Conservation (phyloP, 495 filamentous ascomycete genomes). For the Chaetomium fimeti region DNA sequence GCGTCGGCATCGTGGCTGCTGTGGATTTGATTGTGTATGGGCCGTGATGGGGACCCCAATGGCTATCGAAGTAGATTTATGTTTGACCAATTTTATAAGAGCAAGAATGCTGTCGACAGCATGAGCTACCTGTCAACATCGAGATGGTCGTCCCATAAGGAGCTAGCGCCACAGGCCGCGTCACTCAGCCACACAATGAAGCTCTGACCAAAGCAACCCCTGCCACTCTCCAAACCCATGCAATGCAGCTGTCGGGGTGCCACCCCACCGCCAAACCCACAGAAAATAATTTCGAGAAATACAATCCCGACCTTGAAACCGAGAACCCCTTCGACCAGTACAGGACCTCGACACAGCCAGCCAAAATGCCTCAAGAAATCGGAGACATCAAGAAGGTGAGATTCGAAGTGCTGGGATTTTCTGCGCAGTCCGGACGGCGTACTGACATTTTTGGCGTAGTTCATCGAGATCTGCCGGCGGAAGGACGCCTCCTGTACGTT, state of each 20-base stretch:
- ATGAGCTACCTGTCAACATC: conserved; percentile 16
- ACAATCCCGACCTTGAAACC: conserved; percentile 30
- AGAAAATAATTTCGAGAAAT: conserved; percentile 41
- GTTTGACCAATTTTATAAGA: not conserved
- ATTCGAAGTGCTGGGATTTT: not conserved
- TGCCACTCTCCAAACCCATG: conserved; percentile 7
- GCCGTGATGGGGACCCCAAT: not conserved
- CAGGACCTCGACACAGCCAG: conserved; percentile 39
- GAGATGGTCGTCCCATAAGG: not conserved
- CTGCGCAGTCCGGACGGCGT: not conserved
- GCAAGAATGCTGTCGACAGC: not conserved
- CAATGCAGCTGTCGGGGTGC: conserved; percentile 19
- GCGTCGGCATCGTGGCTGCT: conserved; percentile 62
- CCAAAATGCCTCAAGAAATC: conserved; percentile 94
- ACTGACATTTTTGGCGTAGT: conserved; percentile 56
- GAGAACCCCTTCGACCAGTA: conserved; percentile 31
- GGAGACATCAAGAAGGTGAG: conserved; percentile 88
- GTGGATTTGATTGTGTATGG: not conserved
- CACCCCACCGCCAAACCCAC: conserved; percentile 31
- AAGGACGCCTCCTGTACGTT: conserved; percentile 95
- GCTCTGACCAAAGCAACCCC: conserved; percentile 20
- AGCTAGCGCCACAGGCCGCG: conserved; percentile 29
- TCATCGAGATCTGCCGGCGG: conserved; percentile 99
- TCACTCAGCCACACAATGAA: conserved; percentile 25
- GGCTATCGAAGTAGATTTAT: not conserved